Conservation (phyloP, 2,329 filamentous ascomycete species). For the Capronia epimyces region DNA sequence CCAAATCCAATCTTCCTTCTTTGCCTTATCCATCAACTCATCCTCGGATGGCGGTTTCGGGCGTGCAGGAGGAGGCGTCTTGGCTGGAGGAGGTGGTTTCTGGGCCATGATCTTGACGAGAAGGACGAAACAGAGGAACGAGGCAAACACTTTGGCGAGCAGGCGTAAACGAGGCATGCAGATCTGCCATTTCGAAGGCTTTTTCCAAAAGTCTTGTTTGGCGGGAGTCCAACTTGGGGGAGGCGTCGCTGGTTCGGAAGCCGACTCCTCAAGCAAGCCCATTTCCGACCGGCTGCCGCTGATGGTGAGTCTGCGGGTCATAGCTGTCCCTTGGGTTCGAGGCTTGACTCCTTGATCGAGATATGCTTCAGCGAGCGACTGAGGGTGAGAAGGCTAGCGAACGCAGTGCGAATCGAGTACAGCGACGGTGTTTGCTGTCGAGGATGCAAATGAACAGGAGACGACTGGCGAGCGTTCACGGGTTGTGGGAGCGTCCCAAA, state of each 20-base stretch:
- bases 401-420: neutral
- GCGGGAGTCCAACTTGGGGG: constrained; percentile 27
- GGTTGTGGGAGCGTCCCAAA: constrained; percentile 1
- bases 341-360: neutral
- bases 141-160: constrained; percentile 22
- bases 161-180: constrained; percentile 28
- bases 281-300: constrained; percentile 28
- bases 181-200: constrained; percentile 30
- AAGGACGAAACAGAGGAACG: constrained; percentile 20
- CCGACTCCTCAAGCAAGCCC: constrained; percentile 25
- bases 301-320: constrained; percentile 29
- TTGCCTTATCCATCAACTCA: constrained; percentile 24
- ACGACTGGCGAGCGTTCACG: constrained; percentile 4
- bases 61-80: constrained; percentile 5
- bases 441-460: constrained; percentile 8
- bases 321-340: neutral
- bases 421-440: neutral
- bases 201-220: constrained; percentile 29
- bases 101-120: constrained; percentile 24
- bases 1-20: constrained; percentile 28
- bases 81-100: constrained; percentile 13
- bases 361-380: constrained; percentile 16
- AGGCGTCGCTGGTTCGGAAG: constrained; percentile 25
- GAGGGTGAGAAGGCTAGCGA: constrained; percentile 11
- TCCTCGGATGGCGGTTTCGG: constrained; percentile 20